A percentile compares a stretch with the other conserved stretches of the same genome.
Evolutionary conservation across 2,329 filamentous ascomycete species (phyloP).

Genomic region (Epichloe coenophiala): DNA sequence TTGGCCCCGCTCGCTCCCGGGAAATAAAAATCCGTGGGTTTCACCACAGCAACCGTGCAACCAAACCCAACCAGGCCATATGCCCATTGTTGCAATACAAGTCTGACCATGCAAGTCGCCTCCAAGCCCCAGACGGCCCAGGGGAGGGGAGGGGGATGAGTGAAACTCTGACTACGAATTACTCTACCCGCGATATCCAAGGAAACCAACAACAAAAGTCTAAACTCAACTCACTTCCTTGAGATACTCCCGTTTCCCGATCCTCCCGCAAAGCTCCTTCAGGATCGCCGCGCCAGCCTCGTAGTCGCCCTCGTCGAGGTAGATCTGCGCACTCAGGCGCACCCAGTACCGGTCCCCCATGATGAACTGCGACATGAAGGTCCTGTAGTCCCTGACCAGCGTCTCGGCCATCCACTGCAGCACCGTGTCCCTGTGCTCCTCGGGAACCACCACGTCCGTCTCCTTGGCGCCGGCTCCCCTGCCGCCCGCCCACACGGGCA

Average conservation of each 20-base stretch:
- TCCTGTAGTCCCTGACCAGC: conserved; percentile 48
- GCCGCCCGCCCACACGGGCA: conserved; percentile 43
- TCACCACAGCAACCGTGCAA: too few species aligned
- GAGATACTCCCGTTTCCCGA: conserved; percentile 23
- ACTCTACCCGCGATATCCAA: too few species aligned
- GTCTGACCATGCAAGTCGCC: too few species aligned
- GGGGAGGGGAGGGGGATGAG: too few species aligned
- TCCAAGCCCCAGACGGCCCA: too few species aligned
- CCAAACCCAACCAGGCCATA: too few species aligned
- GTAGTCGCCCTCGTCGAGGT: conserved; percentile 70
- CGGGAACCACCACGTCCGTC: conserved; percentile 16
- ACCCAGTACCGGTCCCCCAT: conserved; percentile 54
- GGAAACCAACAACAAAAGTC: background rate
- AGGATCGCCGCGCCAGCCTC: conserved; percentile 51
- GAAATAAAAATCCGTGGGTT: too few species aligned
- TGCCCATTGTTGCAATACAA: too few species aligned
- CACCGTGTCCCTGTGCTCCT: conserved; percentile 19
- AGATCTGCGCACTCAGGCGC: conserved; percentile 69
- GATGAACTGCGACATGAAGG: conserved; percentile 53
- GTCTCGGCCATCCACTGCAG: conserved; percentile 44
- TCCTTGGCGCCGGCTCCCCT: conserved; percentile 14
- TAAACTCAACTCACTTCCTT: background rate
- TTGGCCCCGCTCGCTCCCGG: too few species aligned
- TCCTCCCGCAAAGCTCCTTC: conserved; percentile 31
- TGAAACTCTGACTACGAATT: too few species aligned